Evolutionary conservation across 371 early-diverging fungal genomes (phyloP), one percentile per base, ranked within the genome.

Genomic region (Mucor irregularis): DNA sequence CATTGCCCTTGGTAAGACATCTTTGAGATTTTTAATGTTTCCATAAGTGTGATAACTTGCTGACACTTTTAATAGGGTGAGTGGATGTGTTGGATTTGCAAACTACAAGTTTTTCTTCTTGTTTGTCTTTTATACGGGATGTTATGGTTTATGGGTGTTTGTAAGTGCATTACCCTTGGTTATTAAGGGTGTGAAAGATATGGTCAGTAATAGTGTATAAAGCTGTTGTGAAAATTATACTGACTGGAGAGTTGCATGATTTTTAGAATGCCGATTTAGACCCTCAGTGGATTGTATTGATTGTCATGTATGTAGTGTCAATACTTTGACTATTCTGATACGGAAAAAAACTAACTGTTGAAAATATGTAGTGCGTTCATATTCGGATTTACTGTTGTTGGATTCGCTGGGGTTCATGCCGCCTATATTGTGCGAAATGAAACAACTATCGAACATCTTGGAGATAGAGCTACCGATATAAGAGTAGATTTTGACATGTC

Each of bases 31-130:
- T n/a, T n/a, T n/a, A n/a, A n/a, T n/a, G n/a, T n/a, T n/a, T n/a
- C n/a, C n/a, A n/a, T n/a, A n/a, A n/a, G n/a, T n/a, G n/a, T n/a
- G n/a, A n/a, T n/a, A n/a, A n/a, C n/a, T n/a, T n/a, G n/a, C n/a
- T n/a, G n/a, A 10, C 10, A 34, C 11, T n/a, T 14, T 14, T 34
- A 24, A 24, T 42, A 42, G 42, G 87, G 73, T 84, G 7, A 60
- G 70, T 46, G 80, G 80, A 26, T 85, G 85, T 46, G 85, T 85
- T 22, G 85, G 85, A 30, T 76, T 78, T 35, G 65, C 69, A 39
- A 85, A 85, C 50, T 82, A 85, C 71, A 85, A 85, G 60, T 81
- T 79, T 61, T 85, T 84, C 54, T 76, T 74, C 39, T 55, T 81
- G 26, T 85, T 85, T 47, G 58, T 82, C 13, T 47, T 68, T 17